Conservation (phyloP, 345 rosid genomes). For the Eucalyptus microcorys region DNA sequence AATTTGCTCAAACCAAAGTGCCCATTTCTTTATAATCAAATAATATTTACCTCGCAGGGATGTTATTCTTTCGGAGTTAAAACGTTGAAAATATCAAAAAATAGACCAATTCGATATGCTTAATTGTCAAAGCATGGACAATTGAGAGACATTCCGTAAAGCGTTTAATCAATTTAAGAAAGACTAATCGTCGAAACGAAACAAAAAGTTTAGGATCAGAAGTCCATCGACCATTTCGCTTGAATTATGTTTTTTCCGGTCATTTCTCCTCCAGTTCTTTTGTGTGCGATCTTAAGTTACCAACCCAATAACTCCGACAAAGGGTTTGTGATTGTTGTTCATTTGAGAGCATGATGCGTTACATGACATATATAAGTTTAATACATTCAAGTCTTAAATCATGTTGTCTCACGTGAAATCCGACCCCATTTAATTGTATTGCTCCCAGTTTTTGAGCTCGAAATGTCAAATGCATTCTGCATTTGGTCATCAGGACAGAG, state of each 20-base stretch:
- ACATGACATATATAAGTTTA: background rate
- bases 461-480: background rate
- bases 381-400: background rate
- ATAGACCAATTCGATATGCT: background rate
- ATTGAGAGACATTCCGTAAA: accelerated
- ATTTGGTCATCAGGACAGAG: too few relatives aligned
- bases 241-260: accelerated
- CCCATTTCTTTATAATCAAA: background rate
- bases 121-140: background rate
- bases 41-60: background rate
- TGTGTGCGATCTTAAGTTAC: background rate
- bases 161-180: accelerated
- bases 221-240: accelerated
- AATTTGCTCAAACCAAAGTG: background rate
- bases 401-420: background rate
- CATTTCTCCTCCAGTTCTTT: background rate
- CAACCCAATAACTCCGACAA: too few relatives aligned
- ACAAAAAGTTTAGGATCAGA: background rate
- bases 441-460: background rate
- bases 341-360: background rate
- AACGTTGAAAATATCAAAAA: background rate
- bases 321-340: background rate
- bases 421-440: background rate
- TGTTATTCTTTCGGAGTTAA: background rate
- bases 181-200: accelerated